Conservation (phyloP, 805 yeast genomes). For the Kuraishia cidri region DNA sequence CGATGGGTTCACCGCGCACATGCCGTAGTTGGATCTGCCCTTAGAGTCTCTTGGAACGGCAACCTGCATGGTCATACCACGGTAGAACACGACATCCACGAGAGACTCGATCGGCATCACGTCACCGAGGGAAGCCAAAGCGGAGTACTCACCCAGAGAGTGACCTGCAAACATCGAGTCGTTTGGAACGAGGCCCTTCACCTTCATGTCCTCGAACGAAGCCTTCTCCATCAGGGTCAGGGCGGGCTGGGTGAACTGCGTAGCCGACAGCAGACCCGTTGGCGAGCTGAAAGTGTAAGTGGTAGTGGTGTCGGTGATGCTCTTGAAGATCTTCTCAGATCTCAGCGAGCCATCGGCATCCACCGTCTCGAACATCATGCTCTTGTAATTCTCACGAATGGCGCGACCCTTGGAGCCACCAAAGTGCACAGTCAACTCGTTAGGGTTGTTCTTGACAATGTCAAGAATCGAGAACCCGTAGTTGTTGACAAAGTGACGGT, state of each 20-base stretch:
- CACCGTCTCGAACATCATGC: slow-evolving; percentile 96
- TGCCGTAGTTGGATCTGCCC: slow-evolving; percentile 98
- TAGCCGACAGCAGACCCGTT: slow-evolving; percentile 91
- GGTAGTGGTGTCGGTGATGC: slow-evolving; percentile 70
- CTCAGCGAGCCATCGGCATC: slow-evolving; percentile 74
- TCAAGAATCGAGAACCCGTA: slow-evolving; percentile 97
- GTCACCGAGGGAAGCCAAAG: slow-evolving; percentile 92
- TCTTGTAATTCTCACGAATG: slow-evolving; percentile 88
- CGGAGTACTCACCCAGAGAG: slow-evolving; percentile 98
- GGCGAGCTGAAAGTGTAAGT: slow-evolving; percentile 87
- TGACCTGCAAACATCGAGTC: slow-evolving; percentile 98
- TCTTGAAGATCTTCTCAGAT: slow-evolving; percentile 94
- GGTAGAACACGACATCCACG: slow-evolving; percentile 96
- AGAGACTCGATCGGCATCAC: slow-evolving; percentile 98
- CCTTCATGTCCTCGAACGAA: slow-evolving; percentile 92
- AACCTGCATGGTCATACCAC: slow-evolving; percentile 99
- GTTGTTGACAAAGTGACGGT: slow-evolving; percentile 80
- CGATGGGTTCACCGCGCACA: slow-evolving; percentile 97
- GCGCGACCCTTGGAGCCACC: slow-evolving; percentile 97
- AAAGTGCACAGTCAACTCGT: slow-evolving; percentile 89
- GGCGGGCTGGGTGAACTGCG: slow-evolving; percentile 99
- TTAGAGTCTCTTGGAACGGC: slow-evolving; percentile 95
- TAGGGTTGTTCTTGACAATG: slow-evolving; percentile 93
- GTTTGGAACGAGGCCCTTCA: slow-evolving; percentile 90
- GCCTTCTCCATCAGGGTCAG: slow-evolving; percentile 99